Percentiles rank a stretch among this genome's conserved stretches.
These are phyloP conservation scores for Silene conica DNA, from an alignment of 148 eudicot species.

Conservation along the genomic window DNA sequence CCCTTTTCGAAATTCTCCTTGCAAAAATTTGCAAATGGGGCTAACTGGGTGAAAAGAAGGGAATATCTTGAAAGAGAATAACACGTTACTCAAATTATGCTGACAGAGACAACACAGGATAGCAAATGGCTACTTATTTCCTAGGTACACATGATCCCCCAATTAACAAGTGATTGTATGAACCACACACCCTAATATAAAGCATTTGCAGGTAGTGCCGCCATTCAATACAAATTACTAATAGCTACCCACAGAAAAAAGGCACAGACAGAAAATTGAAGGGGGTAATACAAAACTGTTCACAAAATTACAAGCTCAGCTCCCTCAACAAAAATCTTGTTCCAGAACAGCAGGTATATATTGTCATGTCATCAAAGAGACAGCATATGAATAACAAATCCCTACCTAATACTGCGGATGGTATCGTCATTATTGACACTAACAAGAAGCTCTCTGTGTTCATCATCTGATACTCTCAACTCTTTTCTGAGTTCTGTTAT, in stretches of 20 bases:
- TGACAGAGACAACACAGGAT: not conserved
- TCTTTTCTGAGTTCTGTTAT: conserved; percentile 95
- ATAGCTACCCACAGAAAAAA: not conserved
- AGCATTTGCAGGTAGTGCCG: not conserved
- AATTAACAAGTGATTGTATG: not conserved
- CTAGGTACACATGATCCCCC: not conserved
- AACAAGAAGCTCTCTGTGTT: conserved; percentile 80
- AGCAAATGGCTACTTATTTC: not conserved
- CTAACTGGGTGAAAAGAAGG: too few species aligned
- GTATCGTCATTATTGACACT: conserved; percentile 73
- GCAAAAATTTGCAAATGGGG: too few species aligned
- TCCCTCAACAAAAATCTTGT: not conserved
- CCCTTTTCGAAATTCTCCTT: too few species aligned
- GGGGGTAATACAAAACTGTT: not conserved
- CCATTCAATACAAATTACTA: too few species aligned
- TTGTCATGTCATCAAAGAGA: not conserved
- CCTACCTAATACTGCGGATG: conserved; percentile 66
- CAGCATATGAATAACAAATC: not conserved
- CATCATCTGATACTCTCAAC: conserved; percentile 93
- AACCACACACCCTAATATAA: not conserved
- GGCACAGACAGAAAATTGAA: too few species aligned
- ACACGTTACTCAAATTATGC: not conserved
- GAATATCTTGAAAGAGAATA: not conserved
- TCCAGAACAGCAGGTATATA: not conserved
- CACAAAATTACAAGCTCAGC: not conserved